A percentile compares a stretch with the other conserved stretches of the same genome.
Conservation (phyloP, 2,329 filamentous ascomycete species). For the Exophiala viscosa region DNA sequence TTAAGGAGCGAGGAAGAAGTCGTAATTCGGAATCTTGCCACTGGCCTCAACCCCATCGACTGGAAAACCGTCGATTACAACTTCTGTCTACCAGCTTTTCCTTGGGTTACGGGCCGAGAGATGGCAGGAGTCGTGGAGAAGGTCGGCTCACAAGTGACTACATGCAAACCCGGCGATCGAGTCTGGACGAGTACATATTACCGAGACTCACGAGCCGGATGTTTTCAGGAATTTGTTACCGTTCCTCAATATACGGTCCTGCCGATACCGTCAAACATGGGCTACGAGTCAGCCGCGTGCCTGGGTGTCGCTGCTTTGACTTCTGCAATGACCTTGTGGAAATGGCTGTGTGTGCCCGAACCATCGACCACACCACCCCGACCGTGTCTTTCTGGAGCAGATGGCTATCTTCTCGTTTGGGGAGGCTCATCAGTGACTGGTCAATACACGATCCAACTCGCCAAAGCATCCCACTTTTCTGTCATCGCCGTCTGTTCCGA, state of each 20-base stretch:
- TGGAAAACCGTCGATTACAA: conserved; percentile 44
- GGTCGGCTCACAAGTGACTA: conserved; percentile 30
- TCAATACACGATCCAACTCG: conserved; percentile 42
- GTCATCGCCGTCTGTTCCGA: conserved; percentile 38
- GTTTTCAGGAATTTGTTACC: conserved; percentile 43
- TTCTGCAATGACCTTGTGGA: conserved; percentile 41
- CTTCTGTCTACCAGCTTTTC: conserved; percentile 41
- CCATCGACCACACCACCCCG: conserved; percentile 21
- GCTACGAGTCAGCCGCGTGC: conserved; percentile 36
- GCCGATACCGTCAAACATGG: conserved; percentile 35
- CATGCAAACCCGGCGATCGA: conserved; percentile 29
- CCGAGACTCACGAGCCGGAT: conserved; percentile 40
- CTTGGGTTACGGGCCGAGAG: conserved; percentile 36
- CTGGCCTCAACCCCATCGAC: conserved; percentile 42
- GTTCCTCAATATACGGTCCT: conserved; percentile 42
- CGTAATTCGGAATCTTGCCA: conserved; percentile 35
- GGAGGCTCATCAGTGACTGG: conserved; percentile 43
- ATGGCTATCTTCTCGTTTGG: conserved; percentile 38
- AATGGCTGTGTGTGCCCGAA: conserved; percentile 38
- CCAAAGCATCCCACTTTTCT: conserved; percentile 33
- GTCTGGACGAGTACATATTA: conserved; percentile 44
- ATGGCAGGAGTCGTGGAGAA: conserved; percentile 33
- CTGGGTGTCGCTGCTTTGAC: conserved; percentile 43
- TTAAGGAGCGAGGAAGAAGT: conserved; percentile 32
- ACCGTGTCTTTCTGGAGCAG: conserved; percentile 21